These are phyloP conservation scores for Naganishia friedmannii DNA, from an alignment of 768 basidiomycete species.

Conservation along the genomic window DNA sequence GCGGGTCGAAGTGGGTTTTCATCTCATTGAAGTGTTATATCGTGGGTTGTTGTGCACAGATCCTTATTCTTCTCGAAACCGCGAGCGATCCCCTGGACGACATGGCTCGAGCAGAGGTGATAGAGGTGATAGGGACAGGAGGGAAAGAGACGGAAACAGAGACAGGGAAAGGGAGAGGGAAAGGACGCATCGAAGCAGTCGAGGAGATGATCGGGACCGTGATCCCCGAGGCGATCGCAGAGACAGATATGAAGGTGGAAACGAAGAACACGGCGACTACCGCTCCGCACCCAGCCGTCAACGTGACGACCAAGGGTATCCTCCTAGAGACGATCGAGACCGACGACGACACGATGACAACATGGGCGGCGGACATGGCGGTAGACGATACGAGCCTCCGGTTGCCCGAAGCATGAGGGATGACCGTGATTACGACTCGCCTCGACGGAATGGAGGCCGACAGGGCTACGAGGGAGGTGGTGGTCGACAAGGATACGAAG, in stretches of 20 bases:
- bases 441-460: conserved; percentile 4
- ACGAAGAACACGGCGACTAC: not conserved
- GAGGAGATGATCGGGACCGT: conserved; percentile 18
- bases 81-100: conserved; percentile 28
- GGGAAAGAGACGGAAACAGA: conserved; percentile 43
- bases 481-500: conserved; percentile 1
- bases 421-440: conserved; percentile 22
- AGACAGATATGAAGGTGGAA: conserved; percentile 17
- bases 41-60: conserved; percentile 5
- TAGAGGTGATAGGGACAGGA: conserved; percentile 47
- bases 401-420: conserved; percentile 28
- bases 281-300: not conserved
- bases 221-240: conserved; percentile 21
- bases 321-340: conserved; percentile 23
- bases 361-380: conserved; percentile 15
- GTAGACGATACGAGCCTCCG: conserved; percentile 28
- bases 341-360: conserved; percentile 25
- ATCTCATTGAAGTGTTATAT: not conserved
- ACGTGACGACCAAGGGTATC: conserved; percentile 25
- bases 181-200: conserved; percentile 14
- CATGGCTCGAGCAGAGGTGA: conserved; percentile 20
- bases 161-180: conserved; percentile 29
- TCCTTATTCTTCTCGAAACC: conserved; percentile 29
- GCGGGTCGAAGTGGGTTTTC: not conserved
- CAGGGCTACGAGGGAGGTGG: conserved; percentile 23